Evolutionary conservation across 208 protist genomes (phyloP), one percentile per base, ranked within the genome.

Genomic region (Leishmania arabica): DNA sequence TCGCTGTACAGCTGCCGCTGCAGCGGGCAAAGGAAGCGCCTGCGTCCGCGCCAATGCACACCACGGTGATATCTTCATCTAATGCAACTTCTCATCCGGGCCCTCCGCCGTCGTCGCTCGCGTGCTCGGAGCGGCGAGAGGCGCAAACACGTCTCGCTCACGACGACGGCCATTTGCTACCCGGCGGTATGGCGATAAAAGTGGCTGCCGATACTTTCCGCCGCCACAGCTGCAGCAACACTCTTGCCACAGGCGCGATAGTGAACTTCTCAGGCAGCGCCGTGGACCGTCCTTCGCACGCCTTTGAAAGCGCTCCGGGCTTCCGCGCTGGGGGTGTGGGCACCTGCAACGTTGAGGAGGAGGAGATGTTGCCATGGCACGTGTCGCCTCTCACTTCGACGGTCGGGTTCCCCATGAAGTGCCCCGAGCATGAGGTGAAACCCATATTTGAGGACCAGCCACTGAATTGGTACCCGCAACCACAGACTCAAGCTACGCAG

Each of bases 1-100:
- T 81, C 21, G 79, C 82, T 13, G 82, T 85, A 66, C 82, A 81
- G 69, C 51, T 81, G 70, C 82, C 82, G n/a, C 58, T 85, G 49
- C 82, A 58, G 31, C 53, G 72, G n/a, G 40, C 34, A 13, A 17
- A 40, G 21, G n/a, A 72, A 4, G 58, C 9, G 37, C 51, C n/a
- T 34, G n/a, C 40, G 49, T 13, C 27, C 65, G 40, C 27, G 47
- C 27, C 4, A 53, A 24, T 40, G 0, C 34, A 45, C 4, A 42
- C 19, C 21, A 51, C 74, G 40, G 37, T 64, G 8, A 11, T 31
- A 2, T 77, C 53, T 31, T 9, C 47, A 62, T 47, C 72, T 37
- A 5, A 47, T 71, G 13, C 31, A 27, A 42, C 31, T 68, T 19
- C 66, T 21, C 13, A 73, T 73, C 21, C 27, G 21, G 27, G 24